Conservation (phyloP, 768 basidiomycete species). For the Pisolithus microcarpus region DNA sequence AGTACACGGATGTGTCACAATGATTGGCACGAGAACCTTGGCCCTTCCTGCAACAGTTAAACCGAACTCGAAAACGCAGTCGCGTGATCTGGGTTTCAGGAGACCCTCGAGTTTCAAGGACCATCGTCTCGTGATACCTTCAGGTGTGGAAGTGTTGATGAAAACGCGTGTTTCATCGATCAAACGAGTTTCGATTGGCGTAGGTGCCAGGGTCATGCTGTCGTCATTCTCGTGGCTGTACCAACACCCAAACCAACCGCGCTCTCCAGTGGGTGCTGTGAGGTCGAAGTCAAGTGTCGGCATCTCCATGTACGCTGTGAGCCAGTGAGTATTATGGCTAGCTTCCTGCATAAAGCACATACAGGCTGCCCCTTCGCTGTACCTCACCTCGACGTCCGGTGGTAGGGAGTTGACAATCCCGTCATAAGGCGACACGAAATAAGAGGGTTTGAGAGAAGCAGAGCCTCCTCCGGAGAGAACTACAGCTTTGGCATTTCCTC, state of each 20-base stretch:
- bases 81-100: slow-evolving; percentile 47
- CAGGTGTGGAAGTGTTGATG: slow-evolving; percentile 49
- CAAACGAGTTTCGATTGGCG: slow-evolving; percentile 36
- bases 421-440: slow-evolving; percentile 70
- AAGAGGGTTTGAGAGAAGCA: slow-evolving; percentile 62
- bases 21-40: slow-evolving; percentile 35
- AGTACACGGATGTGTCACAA: background rate
- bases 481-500: slow-evolving; percentile 54
- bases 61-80: slow-evolving; percentile 65
- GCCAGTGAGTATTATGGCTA: background rate
- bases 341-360: slow-evolving; percentile 8
- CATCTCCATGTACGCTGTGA: slow-evolving; percentile 53
- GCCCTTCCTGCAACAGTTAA: slow-evolving; percentile 60
- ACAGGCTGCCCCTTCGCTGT: slow-evolving; percentile 67
- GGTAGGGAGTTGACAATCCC: slow-evolving; percentile 59
- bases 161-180: slow-evolving; percentile 64
- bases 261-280: slow-evolving; percentile 48
- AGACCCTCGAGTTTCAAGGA: slow-evolving; percentile 53
- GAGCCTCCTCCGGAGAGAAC: slow-evolving; percentile 76
- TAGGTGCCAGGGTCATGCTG: slow-evolving; percentile 41
- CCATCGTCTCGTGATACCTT: slow-evolving; percentile 55
- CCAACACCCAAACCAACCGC: slow-evolving; percentile 64
- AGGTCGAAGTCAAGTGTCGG: slow-evolving; percentile 67
- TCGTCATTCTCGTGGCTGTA: slow-evolving; percentile 51
- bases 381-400: slow-evolving; percentile 46